Base-by-base conservation (phyloP, 495 filamentous ascomycete genomes). In the Mytilinidion resinicola region DNA sequence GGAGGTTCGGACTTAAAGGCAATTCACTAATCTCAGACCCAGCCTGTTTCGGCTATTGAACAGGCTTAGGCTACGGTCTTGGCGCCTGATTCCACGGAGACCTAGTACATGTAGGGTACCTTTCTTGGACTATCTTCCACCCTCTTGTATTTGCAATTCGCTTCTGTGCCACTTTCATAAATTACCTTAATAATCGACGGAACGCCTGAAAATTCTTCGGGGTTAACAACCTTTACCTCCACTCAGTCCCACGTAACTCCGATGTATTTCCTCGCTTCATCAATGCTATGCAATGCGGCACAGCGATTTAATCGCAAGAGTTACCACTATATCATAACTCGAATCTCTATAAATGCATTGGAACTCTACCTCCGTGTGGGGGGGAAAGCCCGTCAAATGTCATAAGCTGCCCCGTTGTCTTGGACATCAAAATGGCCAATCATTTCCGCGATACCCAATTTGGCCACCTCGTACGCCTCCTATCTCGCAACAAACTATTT, bases 401-500 rank as follows among this genome's bases (percentile, higher is more conserved):
- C 8, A 39, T 14, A 39, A 39, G 37, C 14, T 39, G 11, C 11
- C 39, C 9, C 9, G 2, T 17, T 1, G 9, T 51, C 50, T 53
- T 14, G 21, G 19, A 30, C 19, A 33, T 53, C 19, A 53, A 53
- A 8, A 53, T 53, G 50, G 50, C 50, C 6, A 36, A 4, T 4
- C 50, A 53, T 30, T 36, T 71, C 34, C 59, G 69, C 9, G 69
- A 71, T 30, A 68, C 67, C 21, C 53, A 51, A 20, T 70, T 70
- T 51, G 69, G 69, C 11, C 61, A 69, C 36, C n/a, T 61, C 34
- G 51, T 71, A 0, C 59, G 69, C 38, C 60, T 70, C 39, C 38
- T 67, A 8, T 50, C 65, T 4, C 20, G 59, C 14, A 58, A 62
- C 4, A 63, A 54, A 41, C 47, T 47, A 10, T 52, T 71, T 11